Evolutionary conservation across 164 flowering plant genomes (phyloP).

Genomic region (Cinnamomum chago): DNA sequence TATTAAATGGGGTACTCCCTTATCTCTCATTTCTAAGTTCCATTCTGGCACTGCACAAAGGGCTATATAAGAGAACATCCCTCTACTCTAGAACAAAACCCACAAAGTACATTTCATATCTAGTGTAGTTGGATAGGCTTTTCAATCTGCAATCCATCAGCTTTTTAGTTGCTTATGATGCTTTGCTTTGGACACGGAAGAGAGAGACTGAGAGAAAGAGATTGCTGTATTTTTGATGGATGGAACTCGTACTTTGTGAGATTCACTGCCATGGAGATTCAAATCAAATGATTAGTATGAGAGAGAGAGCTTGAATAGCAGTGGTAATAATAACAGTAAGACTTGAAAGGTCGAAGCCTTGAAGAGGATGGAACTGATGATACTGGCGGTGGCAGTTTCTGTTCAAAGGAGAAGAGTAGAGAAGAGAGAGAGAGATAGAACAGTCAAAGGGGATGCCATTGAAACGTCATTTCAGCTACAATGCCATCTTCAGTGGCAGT

Average conservation of each 20-base stretch:
- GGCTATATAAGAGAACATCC: not conserved
- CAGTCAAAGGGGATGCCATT: slow-evolving; percentile 13
- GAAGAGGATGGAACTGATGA: slow-evolving; percentile 30
- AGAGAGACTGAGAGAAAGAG: not conserved
- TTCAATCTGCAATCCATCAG: slow-evolving; percentile 32
- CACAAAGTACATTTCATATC: not conserved
- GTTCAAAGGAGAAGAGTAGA: not conserved
- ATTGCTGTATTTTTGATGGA: slow-evolving; percentile 21
- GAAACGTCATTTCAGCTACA: slow-evolving; percentile 22
- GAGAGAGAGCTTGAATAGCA: slow-evolving; percentile 7
- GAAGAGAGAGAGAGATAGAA: slow-evolving; percentile 10
- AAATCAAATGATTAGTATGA: slow-evolving; percentile 48
- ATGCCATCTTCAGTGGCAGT: slow-evolving; percentile 18
- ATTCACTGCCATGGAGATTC: slow-evolving; percentile 31
- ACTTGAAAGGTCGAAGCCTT: not conserved
- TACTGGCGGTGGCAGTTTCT: slow-evolving; percentile 43
- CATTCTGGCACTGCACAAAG: not conserved
- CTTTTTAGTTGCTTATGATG: slow-evolving; percentile 44
- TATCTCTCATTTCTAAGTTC: not conserved
- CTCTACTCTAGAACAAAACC: not conserved
- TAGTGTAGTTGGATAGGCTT: slow-evolving; percentile 28
- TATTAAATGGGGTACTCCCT: not conserved
- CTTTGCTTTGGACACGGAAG: slow-evolving; percentile 41
- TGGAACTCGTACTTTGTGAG: slow-evolving; percentile 49
- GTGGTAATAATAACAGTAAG: not conserved